Conservation (phyloP, 306 rosid genomes). For the Erythrophleum fordii region DNA sequence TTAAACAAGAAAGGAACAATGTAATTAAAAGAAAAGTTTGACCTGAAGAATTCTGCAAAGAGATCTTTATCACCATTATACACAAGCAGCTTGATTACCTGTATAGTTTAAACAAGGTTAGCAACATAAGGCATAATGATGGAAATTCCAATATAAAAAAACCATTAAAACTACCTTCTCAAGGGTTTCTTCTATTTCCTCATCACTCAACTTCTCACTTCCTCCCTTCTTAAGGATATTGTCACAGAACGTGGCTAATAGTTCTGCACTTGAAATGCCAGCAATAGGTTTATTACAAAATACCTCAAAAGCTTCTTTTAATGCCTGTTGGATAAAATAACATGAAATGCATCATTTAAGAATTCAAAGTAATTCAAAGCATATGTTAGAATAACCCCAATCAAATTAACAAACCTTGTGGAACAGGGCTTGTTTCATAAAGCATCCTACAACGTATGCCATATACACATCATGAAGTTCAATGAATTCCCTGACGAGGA, state of each 20-base stretch:
- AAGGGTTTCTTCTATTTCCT: constrained; percentile 83
- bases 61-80: constrained; percentile 58
- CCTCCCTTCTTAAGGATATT: too few species aligned
- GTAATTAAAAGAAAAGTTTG: too few species aligned
- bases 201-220: too few species aligned
- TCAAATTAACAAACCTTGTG: constrained; percentile 70
- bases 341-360: background rate
- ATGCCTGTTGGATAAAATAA: constrained; percentile 52
- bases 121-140: constrained; percentile 2
- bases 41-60: constrained; percentile 56
- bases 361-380: background rate
- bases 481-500: constrained; percentile 70
- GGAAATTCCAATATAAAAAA: constrained; percentile 14
- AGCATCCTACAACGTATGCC: constrained; percentile 66
- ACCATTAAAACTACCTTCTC: constrained; percentile 66
- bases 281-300: constrained; percentile 78
- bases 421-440: constrained; percentile 63
- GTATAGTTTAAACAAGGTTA: constrained; percentile 30
- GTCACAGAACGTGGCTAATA: constrained; percentile 81
- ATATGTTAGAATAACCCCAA: background rate
- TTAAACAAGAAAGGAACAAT: background rate
- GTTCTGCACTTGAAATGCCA: constrained; percentile 83
- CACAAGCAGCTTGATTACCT: constrained; percentile 80
- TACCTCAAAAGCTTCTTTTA: constrained; percentile 83
- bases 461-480: constrained; percentile 79